Conservation (phyloP, 306 rosid species). For the Urtica urens region DNA sequence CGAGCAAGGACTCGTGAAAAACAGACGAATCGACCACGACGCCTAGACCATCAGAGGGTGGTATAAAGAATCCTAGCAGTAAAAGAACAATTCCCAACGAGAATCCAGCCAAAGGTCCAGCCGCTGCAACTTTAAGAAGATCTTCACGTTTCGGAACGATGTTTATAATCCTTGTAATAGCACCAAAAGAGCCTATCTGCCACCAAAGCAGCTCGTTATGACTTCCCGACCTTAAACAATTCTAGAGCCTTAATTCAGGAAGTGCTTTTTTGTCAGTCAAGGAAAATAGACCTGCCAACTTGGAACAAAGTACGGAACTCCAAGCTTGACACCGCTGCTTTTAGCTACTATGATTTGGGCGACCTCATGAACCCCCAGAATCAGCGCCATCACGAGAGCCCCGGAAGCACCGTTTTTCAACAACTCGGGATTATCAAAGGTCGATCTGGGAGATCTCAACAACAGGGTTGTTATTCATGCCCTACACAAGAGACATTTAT, state of each 20-base stretch:
- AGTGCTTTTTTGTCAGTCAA: not conserved
- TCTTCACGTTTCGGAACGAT: constrained; percentile 87
- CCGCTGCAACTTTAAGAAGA: constrained; percentile 82
- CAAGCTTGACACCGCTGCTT: constrained; percentile 59
- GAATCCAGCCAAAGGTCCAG: constrained; percentile 96
- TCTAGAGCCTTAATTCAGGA: constrained; percentile 8
- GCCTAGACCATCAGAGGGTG: constrained; percentile 89
- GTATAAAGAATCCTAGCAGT: constrained; percentile 74
- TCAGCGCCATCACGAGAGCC: constrained; percentile 66
- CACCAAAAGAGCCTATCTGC: constrained; percentile 99
- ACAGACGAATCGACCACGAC: constrained; percentile 74
- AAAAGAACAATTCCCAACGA: constrained; percentile 64
- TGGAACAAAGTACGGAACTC: constrained; percentile 86
- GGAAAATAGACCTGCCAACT: constrained; percentile 85
- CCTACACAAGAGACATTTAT: not conserved
- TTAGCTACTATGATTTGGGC: constrained; percentile 61
- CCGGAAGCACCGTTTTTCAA: constrained; percentile 88
- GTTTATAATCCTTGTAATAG: constrained; percentile 82
- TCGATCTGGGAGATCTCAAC: constrained; percentile 51
- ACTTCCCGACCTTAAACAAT: constrained; percentile 12
- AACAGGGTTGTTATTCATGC: not conserved
- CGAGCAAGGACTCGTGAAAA: constrained; percentile 90
- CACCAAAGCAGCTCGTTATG: constrained; percentile 56
- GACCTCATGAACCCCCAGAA: constrained; percentile 75
- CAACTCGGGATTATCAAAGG: constrained; percentile 76